Base-by-base conservation (phyloP, 2,329 filamentous ascomycete species). In the Penicillium sp. region DNA sequence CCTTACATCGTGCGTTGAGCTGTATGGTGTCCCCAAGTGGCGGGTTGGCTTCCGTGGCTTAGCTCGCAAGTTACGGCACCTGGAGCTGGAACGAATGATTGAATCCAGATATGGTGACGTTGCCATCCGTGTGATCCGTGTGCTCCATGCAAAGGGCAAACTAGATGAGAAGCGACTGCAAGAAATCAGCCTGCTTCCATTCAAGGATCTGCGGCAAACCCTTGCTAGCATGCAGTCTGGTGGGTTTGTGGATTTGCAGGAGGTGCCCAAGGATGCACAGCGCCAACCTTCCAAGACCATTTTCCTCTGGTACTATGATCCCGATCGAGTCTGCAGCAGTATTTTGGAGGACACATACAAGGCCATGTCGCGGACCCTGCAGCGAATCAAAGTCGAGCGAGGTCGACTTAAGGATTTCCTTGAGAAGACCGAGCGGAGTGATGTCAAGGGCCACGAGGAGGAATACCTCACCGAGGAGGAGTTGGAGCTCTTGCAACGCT, bases 151-250 rank as follows among this genome's bases (percentile, higher is more conserved):
- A 57, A 92, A 93, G 70, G 95, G 95, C 53, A 96, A 95, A 70
- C 81, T 98, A n/a, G 93, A 98, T 64, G 95, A 99, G 75, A 96
- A 96, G 75, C 88, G 90, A 59, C 82, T 97, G 13, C 89, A 90
- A 37, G 87, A 88, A 50, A 83, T 92, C 55, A 90, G 90, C 53
- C 84, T 99, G 59, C 88, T 97, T 80, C 89, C 89, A 56, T 91
- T 93, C 67, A 87, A 89, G 57, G 91, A 96, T 53, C 86, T 98
- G 25, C 91, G 95, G 47, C 87, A 88, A 57, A 89, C 92, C 61
- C 88, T 98, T 75, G 88, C 91, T 14, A 86, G 88, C 60, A 90
- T 99, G 83, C 91, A 96, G 65, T 88, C 92, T 72, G 87, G 87
- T 19, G 93, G 95, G 2, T 88, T 95, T 59, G 86, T 96, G 13